These are phyloP conservation scores for Suhomyces atakaporum DNA, from an alignment of 1,139 yeast species.

Conservation along the genomic window DNA sequence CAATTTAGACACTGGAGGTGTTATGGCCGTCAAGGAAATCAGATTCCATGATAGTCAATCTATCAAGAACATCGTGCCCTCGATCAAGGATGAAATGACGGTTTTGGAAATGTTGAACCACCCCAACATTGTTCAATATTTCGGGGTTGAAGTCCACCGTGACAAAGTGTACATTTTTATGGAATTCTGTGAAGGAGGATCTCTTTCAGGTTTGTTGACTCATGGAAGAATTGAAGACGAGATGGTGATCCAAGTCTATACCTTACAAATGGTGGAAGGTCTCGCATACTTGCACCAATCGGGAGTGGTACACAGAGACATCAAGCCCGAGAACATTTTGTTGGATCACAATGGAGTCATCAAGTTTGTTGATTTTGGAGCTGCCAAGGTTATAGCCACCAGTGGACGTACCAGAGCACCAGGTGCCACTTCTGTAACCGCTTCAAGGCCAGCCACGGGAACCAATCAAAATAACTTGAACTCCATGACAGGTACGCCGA, in stretches of 20 bases:
- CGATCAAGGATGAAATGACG: conserved; percentile 94
- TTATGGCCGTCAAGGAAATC: conserved; percentile 96
- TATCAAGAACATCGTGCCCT: conserved; percentile 80
- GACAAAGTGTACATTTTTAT: conserved; percentile 93
- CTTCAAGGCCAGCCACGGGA: conserved; percentile 16
- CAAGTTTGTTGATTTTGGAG: conserved; percentile 96
- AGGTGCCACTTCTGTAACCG: conserved; percentile 14
- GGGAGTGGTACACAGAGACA: conserved; percentile 96
- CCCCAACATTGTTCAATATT: conserved; percentile 94
- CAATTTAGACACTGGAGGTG: conserved; percentile 91
- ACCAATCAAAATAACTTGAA: conserved; percentile 32
- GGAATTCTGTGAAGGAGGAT: conserved; percentile 98
- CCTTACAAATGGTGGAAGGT: conserved; percentile 93
- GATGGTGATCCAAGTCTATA: conserved; percentile 85
- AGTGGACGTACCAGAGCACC: conserved; percentile 51
- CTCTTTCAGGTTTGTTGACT: conserved; percentile 72
- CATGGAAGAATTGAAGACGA: conserved; percentile 97
- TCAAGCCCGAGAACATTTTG: conserved; percentile 91
- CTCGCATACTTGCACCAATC: conserved; percentile 91
- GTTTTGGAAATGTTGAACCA: conserved; percentile 92
- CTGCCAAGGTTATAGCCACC: conserved; percentile 90
- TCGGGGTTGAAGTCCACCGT: conserved; percentile 95
- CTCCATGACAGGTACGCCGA: conserved; percentile 92
- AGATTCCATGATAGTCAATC: conserved; percentile 88
- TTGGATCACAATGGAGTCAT: conserved; percentile 91